Evolutionary conservation across 2,329 filamentous ascomycete genomes (phyloP).

Genomic region (Xylariales sp.): DNA sequence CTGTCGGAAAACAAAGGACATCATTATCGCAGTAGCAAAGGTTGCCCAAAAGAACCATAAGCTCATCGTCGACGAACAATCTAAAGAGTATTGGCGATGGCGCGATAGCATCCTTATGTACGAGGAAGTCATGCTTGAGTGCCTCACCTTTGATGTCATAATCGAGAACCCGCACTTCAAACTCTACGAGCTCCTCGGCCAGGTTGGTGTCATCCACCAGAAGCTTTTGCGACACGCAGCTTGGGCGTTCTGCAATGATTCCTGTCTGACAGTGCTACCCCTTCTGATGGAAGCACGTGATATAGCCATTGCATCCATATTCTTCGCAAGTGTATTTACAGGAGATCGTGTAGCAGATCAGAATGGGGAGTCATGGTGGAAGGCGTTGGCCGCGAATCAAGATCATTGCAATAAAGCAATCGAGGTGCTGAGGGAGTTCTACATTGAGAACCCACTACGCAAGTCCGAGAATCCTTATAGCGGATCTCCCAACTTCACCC

Average conservation of each 20-base stretch:
- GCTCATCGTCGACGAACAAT: conserved; percentile 93
- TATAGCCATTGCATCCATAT: conserved; percentile 86
- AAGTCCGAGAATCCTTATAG: conserved; percentile 65
- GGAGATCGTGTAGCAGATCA: conserved; percentile 81
- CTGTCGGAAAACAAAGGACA: conserved; percentile 92
- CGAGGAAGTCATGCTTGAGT: conserved; percentile 92
- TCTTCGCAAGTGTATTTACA: conserved; percentile 83
- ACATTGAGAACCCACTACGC: conserved; percentile 71
- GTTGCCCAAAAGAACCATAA: conserved; percentile 93
- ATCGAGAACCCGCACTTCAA: conserved; percentile 88
- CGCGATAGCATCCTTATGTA: conserved; percentile 91
- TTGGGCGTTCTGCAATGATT: conserved; percentile 95
- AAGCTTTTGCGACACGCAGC: conserved; percentile 85
- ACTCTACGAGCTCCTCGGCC: conserved; percentile 83
- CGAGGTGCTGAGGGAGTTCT: conserved; percentile 78
- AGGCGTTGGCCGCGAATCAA: conserved; percentile 76
- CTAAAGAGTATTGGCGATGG: conserved; percentile 99
- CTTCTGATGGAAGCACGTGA: conserved; percentile 82
- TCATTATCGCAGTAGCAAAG: conserved; percentile 92
- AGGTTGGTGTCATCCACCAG: conserved; percentile 79
- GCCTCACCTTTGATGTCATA: conserved; percentile 92
- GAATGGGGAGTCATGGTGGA: conserved; percentile 88
- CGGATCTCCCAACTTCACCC: conserved; percentile 64
- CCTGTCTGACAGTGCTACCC: conserved; percentile 84
- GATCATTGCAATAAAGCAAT: conserved; percentile 78